Conservation (phyloP, 2,329 filamentous ascomycete species). For the Aureobasidium pullulans region DNA sequence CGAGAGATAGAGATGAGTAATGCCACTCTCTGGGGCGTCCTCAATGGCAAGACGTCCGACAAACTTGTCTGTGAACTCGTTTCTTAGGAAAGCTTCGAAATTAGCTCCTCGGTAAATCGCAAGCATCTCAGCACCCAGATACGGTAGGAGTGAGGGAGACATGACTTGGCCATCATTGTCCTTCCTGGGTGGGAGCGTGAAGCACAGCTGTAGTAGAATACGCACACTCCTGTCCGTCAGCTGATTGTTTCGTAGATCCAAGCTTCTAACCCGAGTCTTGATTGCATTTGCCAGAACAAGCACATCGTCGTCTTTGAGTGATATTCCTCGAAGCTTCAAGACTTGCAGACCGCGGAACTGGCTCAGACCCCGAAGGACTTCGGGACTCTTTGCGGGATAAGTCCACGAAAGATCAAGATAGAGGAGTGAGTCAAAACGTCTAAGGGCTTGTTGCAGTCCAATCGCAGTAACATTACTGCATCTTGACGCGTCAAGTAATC, state of each 20-base stretch:
- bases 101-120: constrained; percentile 38
- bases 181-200: constrained; percentile 22
- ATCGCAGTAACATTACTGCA: constrained; percentile 53
- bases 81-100: constrained; percentile 46
- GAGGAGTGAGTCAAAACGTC: constrained; percentile 46
- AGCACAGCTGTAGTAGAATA: constrained; percentile 45
- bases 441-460: constrained; percentile 45
- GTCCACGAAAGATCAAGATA: constrained; percentile 52
- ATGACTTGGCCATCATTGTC: constrained; percentile 12
- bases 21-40: constrained; percentile 45
- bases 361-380: constrained; percentile 41
- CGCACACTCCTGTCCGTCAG: constrained; percentile 50
- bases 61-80: constrained; percentile 41
- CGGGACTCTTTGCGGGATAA: constrained; percentile 23
- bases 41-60: constrained; percentile 50
- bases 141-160: constrained; percentile 26
- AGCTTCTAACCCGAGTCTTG: constrained; percentile 44
- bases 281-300: constrained; percentile 47
- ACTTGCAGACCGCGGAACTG: constrained; percentile 46
- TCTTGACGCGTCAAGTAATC: constrained; percentile 48
- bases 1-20: constrained; percentile 54
- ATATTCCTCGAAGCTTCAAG: constrained; percentile 48
- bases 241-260: constrained; percentile 51
- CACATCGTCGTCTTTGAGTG: constrained; percentile 47
- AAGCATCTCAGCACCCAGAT: constrained; percentile 32